These are phyloP conservation scores for Wickerhamiella sergipiensis DNA, from an alignment of 805 yeast species.

Conservation along the genomic window DNA sequence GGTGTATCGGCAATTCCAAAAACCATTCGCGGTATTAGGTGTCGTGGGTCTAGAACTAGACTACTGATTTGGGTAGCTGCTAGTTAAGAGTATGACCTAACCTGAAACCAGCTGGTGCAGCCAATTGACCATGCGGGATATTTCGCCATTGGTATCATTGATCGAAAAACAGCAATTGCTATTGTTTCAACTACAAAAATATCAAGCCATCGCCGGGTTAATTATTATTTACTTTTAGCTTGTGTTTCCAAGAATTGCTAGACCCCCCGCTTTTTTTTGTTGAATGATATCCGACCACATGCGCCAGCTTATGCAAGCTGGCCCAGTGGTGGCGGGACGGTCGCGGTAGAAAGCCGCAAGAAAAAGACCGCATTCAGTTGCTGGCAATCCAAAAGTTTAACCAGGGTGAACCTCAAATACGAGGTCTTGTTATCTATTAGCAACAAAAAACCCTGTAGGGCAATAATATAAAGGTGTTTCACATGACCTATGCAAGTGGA, in stretches of 20 bases:
- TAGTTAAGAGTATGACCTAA: neutral
- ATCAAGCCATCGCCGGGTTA: too few relatives aligned
- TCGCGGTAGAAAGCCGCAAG: neutral
- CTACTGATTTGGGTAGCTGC: too few relatives aligned
- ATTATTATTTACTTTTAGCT: too few relatives aligned
- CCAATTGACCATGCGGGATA: neutral
- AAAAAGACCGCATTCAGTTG: too few relatives aligned
- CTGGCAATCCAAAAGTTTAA: too few relatives aligned
- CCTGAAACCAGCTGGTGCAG: neutral
- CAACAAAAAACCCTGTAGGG: neutral
- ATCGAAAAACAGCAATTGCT: neutral
- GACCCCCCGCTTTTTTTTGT: neutral
- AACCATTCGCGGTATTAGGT: too few relatives aligned
- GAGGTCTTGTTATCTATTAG: neutral
- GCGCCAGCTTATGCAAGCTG: neutral
- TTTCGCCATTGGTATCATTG: neutral
- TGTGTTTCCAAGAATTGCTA: too few relatives aligned
- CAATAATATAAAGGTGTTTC: neutral
- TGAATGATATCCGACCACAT: neutral
- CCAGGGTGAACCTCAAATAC: neutral
- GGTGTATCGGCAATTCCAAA: too few relatives aligned
- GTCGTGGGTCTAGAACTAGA: too few relatives aligned
- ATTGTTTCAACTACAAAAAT: neutral
- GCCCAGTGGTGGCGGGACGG: neutral
- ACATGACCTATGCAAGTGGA: neutral